Percentiles rank a stretch among this genome's conserved stretches.
Evolutionary conservation across 164 flowering plant species (phyloP).

Genomic region (Paratinospora sagittata): DNA sequence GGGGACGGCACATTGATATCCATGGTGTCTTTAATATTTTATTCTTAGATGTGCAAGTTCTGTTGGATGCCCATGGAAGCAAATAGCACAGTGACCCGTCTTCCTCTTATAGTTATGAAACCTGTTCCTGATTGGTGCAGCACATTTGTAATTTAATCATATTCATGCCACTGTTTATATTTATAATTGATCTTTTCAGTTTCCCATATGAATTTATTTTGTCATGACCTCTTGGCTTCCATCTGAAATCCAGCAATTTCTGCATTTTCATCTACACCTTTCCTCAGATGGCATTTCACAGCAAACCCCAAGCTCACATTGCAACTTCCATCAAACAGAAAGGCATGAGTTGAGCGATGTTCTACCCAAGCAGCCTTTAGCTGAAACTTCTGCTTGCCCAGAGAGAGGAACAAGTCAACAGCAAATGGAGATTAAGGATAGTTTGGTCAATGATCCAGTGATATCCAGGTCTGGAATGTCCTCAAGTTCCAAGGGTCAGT

Average conservation of each 20-base stretch:
- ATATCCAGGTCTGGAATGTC: conserved; percentile 9
- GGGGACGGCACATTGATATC: not conserved
- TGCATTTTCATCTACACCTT: conserved; percentile 49
- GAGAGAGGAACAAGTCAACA: conserved; percentile 9
- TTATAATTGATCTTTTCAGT: not conserved
- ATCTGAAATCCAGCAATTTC: conserved; percentile 31
- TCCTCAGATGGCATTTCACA: conserved; percentile 39
- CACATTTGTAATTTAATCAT: not conserved
- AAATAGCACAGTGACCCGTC: not conserved
- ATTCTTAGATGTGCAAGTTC: not conserved
- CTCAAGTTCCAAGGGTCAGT: conserved; percentile 7
- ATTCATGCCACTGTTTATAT: not conserved
- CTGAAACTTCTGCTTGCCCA: conserved; percentile 15
- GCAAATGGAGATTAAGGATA: conserved; percentile 7
- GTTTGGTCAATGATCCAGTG: conserved; percentile 5
- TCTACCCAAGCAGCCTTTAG: conserved; percentile 8
- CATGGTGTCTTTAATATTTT: not conserved
- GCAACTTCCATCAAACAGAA: conserved; percentile 18
- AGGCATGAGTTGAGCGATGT: conserved; percentile 9
- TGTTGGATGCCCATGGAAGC: not conserved
- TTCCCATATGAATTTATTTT: not conserved
- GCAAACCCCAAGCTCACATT: conserved; percentile 15
- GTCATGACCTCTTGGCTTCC: not conserved
- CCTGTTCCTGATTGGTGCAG: not conserved
- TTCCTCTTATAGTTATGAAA: not conserved